Percentiles rank a stretch among this genome's conserved stretches.
These are phyloP conservation scores for Mycena epipterygia DNA, from an alignment of 768 basidiomycete genomes.

Conservation along the genomic window DNA sequence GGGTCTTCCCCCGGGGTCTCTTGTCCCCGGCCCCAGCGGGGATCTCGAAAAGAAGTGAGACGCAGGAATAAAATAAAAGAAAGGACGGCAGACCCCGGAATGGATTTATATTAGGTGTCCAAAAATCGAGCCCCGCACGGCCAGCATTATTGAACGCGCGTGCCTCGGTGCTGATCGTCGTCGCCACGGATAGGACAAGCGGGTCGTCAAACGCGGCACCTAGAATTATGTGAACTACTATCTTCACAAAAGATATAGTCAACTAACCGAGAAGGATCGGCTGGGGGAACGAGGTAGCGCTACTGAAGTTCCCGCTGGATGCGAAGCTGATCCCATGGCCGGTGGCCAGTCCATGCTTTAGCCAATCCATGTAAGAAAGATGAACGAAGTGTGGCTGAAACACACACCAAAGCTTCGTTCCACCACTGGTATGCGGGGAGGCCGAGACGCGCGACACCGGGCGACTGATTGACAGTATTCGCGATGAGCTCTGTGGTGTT, in stretches of 20 bases:
- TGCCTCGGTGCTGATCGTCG: conserved; percentile 67
- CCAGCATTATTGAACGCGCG: conserved; percentile 70
- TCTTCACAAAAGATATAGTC: too few relatives aligned
- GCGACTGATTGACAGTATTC: conserved; percentile 63
- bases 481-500: conserved; percentile 64
- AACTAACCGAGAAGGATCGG: too few relatives aligned
- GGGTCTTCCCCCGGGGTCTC: conserved; percentile 76
- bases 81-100: background rate
- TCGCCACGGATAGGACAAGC: conserved; percentile 61
- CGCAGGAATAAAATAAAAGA: too few relatives aligned
- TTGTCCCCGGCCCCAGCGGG: conserved; percentile 73
- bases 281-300: conserved; percentile 70
- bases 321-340: conserved; percentile 67
- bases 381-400: conserved; percentile 56
- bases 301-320: conserved; percentile 64
- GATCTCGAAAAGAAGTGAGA: conserved; percentile 62
- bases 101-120: conserved; percentile 67
- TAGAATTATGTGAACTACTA: too few relatives aligned
- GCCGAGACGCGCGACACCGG: conserved; percentile 67
- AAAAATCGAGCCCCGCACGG: conserved; percentile 66
- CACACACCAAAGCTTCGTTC: conserved; percentile 63
- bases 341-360: background rate
- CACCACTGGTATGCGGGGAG: conserved; percentile 70
- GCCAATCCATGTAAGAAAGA: background rate
- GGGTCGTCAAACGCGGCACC: conserved; percentile 68